Evolutionary conservation across 495 filamentous ascomycete genomes (phyloP), one percentile per base, ranked within the genome.

Genomic region (Penicillium angulare): DNA sequence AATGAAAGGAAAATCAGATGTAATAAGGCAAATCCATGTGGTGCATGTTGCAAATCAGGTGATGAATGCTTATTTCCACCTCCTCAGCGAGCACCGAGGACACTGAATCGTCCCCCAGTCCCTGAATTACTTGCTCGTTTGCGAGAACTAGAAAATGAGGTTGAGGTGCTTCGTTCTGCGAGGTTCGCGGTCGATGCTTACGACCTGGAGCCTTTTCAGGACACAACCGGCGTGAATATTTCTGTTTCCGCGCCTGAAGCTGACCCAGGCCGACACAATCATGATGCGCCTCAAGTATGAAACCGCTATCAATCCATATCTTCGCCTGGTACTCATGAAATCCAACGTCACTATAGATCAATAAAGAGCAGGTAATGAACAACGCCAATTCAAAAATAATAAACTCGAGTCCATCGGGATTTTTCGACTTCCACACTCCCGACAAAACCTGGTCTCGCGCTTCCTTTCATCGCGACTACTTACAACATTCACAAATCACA

Each of bases 41-140:
- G 77, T 39, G 87, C 88, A 55, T 92, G 88, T 67, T 76, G 77
- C 23, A 80, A 83, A 54, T 83, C 82, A 16, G 79, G 80, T 33
- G 83, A 82, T 39, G 77, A 84, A 65, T 93, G 89, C 68, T 66
- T 84, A 18, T 90, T 86, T 63, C 88, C 89, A 1, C 79, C 80
- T 0, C 85, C 84, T 0, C 84, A 85, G 38, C 43, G 88, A 41
- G 86, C 88, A 8, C 85, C 86, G 1, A 71, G 85, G 18, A 74
- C 79, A 43, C 68, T 82, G 24, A 73, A 83, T 42, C 68, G 73
- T 54, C 79, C 79, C 29, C 79, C 57, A 32, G 49, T 57, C n/a
- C 23, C 46, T 27, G 87, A 90, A 57, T 64, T 91, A 9, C 70
- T 90, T 65, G 82, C 85, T 54, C 74, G 86, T 24, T 17, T 93